Conservation (phyloP, 2,329 filamentous ascomycete species). For the Cadophora luteo-olivacea region DNA sequence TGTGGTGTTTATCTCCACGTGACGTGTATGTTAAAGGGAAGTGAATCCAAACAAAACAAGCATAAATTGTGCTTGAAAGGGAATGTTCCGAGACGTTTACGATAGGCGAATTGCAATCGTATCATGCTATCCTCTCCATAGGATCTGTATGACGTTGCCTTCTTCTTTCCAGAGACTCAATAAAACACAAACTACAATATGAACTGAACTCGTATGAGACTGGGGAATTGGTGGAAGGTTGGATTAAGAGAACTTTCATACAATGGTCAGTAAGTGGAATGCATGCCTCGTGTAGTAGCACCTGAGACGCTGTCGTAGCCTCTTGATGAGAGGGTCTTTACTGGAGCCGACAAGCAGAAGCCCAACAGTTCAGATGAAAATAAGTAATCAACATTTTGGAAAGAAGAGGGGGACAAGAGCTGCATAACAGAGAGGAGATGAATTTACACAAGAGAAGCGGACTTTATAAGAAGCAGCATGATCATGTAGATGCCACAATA, state of each 20-base stretch:
- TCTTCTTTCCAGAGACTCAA: background rate
- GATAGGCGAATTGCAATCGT: background rate
- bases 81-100: background rate
- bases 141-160: background rate
- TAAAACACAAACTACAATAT: background rate
- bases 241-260: background rate
- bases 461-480: background rate
- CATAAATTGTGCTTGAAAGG: background rate
- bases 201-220: background rate
- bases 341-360: background rate
- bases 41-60: background rate
- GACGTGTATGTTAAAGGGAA: background rate
- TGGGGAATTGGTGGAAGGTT: background rate
- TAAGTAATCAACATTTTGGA: background rate
- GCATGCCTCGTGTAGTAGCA: background rate
- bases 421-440: background rate
- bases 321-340: background rate
- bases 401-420: background rate
- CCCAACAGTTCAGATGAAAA: background rate
- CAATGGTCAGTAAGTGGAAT: background rate
- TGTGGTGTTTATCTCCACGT: slow-evolving; percentile 13
- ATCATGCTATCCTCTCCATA: background rate
- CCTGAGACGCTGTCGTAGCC: background rate
- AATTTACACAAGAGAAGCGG: background rate
- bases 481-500: background rate